Percentiles rank a stretch among this genome's conserved stretches.
Evolutionary conservation across 768 basidiomycete genomes (phyloP).

Genomic region (Pulveroboletus sp.): DNA sequence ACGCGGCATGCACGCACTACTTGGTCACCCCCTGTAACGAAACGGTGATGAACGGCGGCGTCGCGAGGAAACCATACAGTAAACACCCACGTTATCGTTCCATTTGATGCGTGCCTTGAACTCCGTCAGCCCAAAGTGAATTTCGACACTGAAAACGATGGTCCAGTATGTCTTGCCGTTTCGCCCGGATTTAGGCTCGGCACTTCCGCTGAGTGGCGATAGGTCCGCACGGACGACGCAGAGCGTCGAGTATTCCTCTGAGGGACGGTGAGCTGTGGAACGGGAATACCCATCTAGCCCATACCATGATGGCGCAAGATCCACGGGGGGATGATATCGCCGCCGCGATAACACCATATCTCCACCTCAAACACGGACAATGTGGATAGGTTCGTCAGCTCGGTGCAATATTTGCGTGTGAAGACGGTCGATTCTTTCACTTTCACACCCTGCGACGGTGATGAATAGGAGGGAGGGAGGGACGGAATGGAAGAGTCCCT

Average conservation of each 20-base stretch:
- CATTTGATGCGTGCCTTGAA: conserved; percentile 81
- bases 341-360: conserved; percentile 82
- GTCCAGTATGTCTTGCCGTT: conserved; percentile 76
- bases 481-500: conserved; percentile 24
- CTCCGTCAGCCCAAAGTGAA: conserved; percentile 79
- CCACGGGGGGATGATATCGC: conserved; percentile 67
- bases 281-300: not conserved
- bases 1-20: conserved; percentile 49
- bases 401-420: conserved; percentile 77
- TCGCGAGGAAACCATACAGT: not conserved
- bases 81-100: conserved; percentile 62
- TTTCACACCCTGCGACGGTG: conserved; percentile 49
- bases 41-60: not conserved
- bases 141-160: conserved; percentile 79
- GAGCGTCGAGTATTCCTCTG: conserved; percentile 70
- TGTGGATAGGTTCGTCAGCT: conserved; percentile 70
- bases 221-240: conserved; percentile 77
- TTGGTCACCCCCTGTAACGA: conserved; percentile 55
- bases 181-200: conserved; percentile 59
- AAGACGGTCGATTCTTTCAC: conserved; percentile 82
- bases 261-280: conserved; percentile 2
- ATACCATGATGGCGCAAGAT: conserved; percentile 54
- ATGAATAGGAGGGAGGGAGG: conserved; percentile 8
- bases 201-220: conserved; percentile 67
- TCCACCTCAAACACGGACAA: conserved; percentile 81